A percentile compares a stretch with the other conserved stretches of the same genome.
Evolutionary conservation across 2,329 filamentous ascomycete species (phyloP).

Genomic region (Fusarium nanum): DNA sequence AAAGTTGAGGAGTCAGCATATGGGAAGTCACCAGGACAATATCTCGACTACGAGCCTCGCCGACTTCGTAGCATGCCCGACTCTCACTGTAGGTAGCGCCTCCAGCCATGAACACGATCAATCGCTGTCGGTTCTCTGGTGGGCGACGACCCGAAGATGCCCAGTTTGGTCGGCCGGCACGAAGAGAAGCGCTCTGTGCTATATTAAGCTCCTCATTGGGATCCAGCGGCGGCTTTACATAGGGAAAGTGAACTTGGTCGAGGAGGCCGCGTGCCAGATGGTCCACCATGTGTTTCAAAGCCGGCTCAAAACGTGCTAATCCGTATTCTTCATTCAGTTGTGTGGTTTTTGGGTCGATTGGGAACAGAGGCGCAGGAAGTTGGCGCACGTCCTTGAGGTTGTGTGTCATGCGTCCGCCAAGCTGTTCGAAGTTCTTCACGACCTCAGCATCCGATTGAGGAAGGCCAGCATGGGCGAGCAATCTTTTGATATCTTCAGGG

Average conservation of each 20-base stretch:
- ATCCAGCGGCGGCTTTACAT: slow-evolving; percentile 76
- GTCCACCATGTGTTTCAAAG: slow-evolving; percentile 85
- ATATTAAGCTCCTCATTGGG: slow-evolving; percentile 68
- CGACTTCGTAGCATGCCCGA: slow-evolving; percentile 88
- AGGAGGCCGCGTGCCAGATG: slow-evolving; percentile 74
- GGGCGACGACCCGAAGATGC: slow-evolving; percentile 81
- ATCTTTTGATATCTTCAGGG: slow-evolving; percentile 82
- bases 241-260: slow-evolving; percentile 76
- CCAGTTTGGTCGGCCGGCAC: slow-evolving; percentile 95
- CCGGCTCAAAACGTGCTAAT: slow-evolving; percentile 88
- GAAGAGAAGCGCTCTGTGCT: slow-evolving; percentile 77
- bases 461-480: slow-evolving; percentile 85
- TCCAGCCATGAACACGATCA: slow-evolving; percentile 95
- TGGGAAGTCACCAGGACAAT: slow-evolving; percentile 91
- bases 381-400: slow-evolving; percentile 80
- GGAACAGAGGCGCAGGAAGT: slow-evolving; percentile 75
- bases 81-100: slow-evolving; percentile 94
- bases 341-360: slow-evolving; percentile 67
- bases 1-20: slow-evolving; percentile 88
- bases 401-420: slow-evolving; percentile 79
- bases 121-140: slow-evolving; percentile 84
- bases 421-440: slow-evolving; percentile 80
- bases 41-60: slow-evolving; percentile 77
- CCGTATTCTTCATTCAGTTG: slow-evolving; percentile 79
- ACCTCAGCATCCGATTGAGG: slow-evolving; percentile 78